These are phyloP conservation scores for Pythium vanterpoolii DNA, from an alignment of 352 stramenopile species.

Conservation along the genomic window DNA sequence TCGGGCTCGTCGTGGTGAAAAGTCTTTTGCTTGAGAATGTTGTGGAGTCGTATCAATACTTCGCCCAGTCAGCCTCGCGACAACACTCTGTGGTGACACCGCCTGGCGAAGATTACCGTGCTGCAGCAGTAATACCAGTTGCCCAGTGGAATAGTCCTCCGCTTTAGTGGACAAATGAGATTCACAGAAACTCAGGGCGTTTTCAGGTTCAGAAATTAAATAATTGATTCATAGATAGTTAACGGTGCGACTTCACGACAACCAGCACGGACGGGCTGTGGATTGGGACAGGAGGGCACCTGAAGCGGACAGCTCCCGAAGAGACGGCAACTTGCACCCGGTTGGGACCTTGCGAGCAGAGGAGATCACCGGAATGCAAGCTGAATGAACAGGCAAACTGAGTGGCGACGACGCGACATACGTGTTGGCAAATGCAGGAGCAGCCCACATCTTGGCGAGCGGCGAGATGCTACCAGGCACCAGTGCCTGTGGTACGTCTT, in stretches of 20 bases:
- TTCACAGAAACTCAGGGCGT: no score
- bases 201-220: not conserved
- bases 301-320: conserved; percentile 26
- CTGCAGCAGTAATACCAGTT: no score
- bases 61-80: no score
- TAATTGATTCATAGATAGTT: conserved; percentile 23
- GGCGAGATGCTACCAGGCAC: conserved; percentile 23
- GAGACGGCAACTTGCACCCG: conserved; percentile 29
- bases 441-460: conserved; percentile 23
- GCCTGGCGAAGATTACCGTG: no score
- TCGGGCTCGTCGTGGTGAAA: no score
- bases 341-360: conserved; percentile 23
- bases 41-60: no score
- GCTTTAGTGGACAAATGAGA: no score
- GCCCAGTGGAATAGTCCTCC: no score
- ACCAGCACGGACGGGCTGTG: conserved; percentile 27
- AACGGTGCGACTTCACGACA: conserved; percentile 12
- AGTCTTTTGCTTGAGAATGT: no score
- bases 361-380: conserved; percentile 21
- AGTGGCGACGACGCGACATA: conserved; percentile 14
- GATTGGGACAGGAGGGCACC: conserved; percentile 19
- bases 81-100: no score
- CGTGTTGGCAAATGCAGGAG: conserved; percentile 9
- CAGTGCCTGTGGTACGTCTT: conserved; percentile 4
- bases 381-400: not conserved